These are phyloP conservation scores for Trichocladium antarcticum DNA, from an alignment of 495 filamentous ascomycete species.

Conservation along the genomic window DNA sequence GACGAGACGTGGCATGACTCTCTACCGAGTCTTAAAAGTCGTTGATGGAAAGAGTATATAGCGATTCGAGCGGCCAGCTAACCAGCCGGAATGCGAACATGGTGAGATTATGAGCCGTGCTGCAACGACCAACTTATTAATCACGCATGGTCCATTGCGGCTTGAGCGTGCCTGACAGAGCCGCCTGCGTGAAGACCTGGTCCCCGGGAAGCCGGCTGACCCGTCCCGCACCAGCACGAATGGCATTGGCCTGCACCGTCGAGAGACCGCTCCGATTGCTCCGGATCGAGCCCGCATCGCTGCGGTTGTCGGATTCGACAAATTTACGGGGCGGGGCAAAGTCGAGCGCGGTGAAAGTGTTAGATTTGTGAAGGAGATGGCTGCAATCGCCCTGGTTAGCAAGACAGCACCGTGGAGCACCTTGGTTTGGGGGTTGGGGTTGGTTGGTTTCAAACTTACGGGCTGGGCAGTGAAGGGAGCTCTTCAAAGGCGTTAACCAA, in stretches of 20 bases:
- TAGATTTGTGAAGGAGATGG: constrained; percentile 77
- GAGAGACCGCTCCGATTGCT: constrained; percentile 77
- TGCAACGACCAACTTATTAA: constrained; percentile 8
- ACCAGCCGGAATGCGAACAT: constrained; percentile 5
- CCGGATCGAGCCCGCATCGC: constrained; percentile 82
- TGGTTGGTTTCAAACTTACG: constrained; percentile 66
- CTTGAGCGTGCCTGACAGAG: constrained; percentile 57
- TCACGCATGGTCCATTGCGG: constrained; percentile 64
- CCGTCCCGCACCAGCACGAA: constrained; percentile 81
- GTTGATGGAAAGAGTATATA: background rate
- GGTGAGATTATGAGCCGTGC: background rate
- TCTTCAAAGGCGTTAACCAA: constrained; percentile 80
- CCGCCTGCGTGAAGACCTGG: constrained; percentile 68
- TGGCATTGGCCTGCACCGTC: constrained; percentile 54
- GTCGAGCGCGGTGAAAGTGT: constrained; percentile 80
- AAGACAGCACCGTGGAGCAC: too few relatives aligned
- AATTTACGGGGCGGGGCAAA: constrained; percentile 91
- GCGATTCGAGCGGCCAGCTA: background rate
- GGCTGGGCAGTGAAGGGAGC: constrained; percentile 71
- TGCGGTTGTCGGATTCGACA: constrained; percentile 54
- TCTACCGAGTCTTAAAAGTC: background rate
- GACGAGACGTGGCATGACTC: constrained; percentile 2
- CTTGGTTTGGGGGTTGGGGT: too few relatives aligned
- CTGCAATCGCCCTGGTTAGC: too few relatives aligned
- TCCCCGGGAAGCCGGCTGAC: constrained; percentile 77